Conservation (phyloP, 2,329 filamentous ascomycete genomes). For the Eurotiales sp. region DNA sequence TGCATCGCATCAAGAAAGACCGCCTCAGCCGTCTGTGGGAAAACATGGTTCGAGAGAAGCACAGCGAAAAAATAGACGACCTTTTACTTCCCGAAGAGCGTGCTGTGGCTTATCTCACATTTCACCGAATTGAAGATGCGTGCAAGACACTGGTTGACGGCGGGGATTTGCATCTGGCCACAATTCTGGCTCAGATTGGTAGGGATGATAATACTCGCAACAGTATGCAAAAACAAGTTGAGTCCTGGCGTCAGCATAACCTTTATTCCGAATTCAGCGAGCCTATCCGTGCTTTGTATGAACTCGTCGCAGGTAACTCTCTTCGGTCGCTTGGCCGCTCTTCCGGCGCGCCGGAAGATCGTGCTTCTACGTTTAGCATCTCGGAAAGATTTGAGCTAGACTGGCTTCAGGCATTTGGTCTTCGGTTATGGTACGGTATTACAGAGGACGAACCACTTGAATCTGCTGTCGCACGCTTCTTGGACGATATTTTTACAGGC, state of each 20-base stretch:
- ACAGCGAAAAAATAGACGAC: constrained; percentile 65
- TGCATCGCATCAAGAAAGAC: constrained; percentile 47
- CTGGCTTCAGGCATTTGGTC: constrained; percentile 89
- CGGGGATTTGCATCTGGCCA: constrained; percentile 78
- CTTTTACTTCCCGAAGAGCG: constrained; percentile 71
- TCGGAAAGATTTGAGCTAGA: constrained; percentile 79
- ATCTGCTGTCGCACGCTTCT: constrained; percentile 68
- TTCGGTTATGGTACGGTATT: constrained; percentile 85
- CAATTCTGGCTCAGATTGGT: constrained; percentile 77
- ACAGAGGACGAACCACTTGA: constrained; percentile 65
- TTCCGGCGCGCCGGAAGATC: constrained; percentile 72
- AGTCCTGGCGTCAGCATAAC: constrained; percentile 77
- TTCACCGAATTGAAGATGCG: constrained; percentile 74
- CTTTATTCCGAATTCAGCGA: constrained; percentile 84
- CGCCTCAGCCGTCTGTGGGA: constrained; percentile 43
- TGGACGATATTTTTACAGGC: constrained; percentile 67
- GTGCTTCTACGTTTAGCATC: constrained; percentile 73
- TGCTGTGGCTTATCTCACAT: constrained; percentile 74
- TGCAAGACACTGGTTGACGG: constrained; percentile 73
- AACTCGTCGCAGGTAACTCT: constrained; percentile 84
- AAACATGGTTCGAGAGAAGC: constrained; percentile 50
- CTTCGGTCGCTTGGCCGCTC: constrained; percentile 72
- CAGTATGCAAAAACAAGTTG: constrained; percentile 75
- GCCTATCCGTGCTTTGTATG: constrained; percentile 80
- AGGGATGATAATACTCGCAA: constrained; percentile 64